Percentiles rank a stretch among this genome's conserved stretches.
phyloP scores from a whole-genome alignment of 2,329 filamentous ascomycete species.

The Fusarium vanettenii region DNA sequence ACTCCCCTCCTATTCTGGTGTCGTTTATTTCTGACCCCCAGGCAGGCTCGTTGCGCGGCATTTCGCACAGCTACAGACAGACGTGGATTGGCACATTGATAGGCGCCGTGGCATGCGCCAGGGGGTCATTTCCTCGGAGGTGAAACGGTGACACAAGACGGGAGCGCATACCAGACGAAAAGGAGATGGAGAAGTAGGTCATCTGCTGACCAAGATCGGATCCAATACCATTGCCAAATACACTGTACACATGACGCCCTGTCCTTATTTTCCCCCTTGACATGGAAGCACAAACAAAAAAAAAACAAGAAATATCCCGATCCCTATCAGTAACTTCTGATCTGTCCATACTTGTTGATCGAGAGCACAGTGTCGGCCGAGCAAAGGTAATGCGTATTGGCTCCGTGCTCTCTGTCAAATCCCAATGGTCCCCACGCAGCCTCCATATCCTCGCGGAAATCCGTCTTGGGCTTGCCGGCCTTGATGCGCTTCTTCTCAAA shows the following conservation, averaged over 20 bases:
- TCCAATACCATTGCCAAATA: not conserved
- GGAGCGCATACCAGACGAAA: not conserved
- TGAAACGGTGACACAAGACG: constrained; percentile 9
- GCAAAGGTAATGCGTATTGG: constrained; percentile 14
- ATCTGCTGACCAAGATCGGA: not conserved
- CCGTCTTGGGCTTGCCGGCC: constrained; percentile 62
- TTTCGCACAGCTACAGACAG: not conserved
- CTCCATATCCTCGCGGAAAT: constrained; percentile 65
- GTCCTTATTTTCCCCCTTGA: not conserved
- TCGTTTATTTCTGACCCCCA: too few relatives aligned
- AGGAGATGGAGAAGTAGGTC: not conserved
- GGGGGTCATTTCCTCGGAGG: not conserved
- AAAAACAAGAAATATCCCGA: not conserved
- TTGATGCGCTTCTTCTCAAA: constrained; percentile 69
- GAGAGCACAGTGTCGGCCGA: constrained; percentile 9
- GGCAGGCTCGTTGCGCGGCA: not conserved
- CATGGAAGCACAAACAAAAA: not conserved
- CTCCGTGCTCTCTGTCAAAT: constrained; percentile 36
- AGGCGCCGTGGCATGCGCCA: not conserved
- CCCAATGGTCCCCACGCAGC: constrained; percentile 41
- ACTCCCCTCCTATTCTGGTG: too few relatives aligned
- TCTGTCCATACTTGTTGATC: constrained; percentile 37
- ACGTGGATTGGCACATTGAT: not conserved
- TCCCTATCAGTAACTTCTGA: not conserved
- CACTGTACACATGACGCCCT: not conserved